A percentile compares a stretch with the other conserved stretches of the same genome.
Evolutionary conservation across 176 grass and related monocot species (phyloP).

Genomic region (Avena insularis): DNA sequence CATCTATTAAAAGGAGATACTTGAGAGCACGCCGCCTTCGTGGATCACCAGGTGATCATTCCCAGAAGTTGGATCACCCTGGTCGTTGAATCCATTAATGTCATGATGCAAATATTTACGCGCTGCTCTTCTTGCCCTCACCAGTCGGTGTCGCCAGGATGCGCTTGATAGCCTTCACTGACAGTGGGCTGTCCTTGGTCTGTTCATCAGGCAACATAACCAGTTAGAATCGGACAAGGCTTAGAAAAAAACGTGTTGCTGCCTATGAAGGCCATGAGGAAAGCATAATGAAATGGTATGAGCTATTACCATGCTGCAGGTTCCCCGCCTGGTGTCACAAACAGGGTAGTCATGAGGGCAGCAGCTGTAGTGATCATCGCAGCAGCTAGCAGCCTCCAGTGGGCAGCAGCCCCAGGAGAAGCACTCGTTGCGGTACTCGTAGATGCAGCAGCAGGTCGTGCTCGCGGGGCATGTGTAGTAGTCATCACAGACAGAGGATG

Average conservation of each 20-base stretch:
- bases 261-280: not conserved
- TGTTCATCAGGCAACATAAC: conserved; percentile 43
- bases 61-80: not conserved
- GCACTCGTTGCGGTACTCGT: conserved; percentile 63
- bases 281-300: not conserved
- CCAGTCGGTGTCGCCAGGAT: conserved; percentile 68
- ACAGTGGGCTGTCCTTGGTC: conserved; percentile 77
- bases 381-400: conserved; percentile 82
- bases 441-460: conserved; percentile 95
- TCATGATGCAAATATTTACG: conserved; percentile 32
- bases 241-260: not conserved
- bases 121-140: conserved; percentile 65
- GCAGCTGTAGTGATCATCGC: conserved; percentile 93
- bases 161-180: conserved; percentile 73
- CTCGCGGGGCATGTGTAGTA: conserved; percentile 67
- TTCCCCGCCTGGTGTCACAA: conserved; percentile 64
- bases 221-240: conserved; percentile 9
- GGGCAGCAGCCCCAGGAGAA: conserved; percentile 94
- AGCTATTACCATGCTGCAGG: conserved; percentile 72
- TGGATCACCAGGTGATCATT: not conserved
- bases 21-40: conserved; percentile 10
- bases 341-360: conserved; percentile 92
- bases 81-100: no score
- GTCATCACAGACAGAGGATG: conserved; percentile 62
- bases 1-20: conserved; percentile 40